Evolutionary conservation across 495 filamentous ascomycete genomes (phyloP).

Genomic region (Podospora australis): DNA sequence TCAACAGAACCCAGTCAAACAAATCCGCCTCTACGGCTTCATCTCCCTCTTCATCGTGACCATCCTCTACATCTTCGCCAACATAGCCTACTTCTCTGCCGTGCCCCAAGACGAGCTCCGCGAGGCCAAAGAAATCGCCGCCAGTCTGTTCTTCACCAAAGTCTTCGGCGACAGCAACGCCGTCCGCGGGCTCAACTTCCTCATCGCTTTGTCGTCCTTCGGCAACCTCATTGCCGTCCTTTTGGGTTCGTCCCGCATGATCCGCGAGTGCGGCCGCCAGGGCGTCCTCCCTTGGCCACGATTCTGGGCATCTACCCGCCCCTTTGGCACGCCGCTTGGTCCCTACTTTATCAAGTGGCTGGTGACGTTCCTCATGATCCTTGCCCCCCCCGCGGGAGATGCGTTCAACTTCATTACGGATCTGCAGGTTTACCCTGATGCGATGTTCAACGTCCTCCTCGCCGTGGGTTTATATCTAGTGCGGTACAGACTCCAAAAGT

Average conservation of each 20-base stretch:
- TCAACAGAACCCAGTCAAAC: conserved; percentile 49
- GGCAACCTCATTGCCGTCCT: conserved; percentile 57
- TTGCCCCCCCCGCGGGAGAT: conserved; percentile 61
- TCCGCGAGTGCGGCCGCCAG: conserved; percentile 58
- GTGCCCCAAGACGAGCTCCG: conserved; percentile 49
- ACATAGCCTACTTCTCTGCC: conserved; percentile 56
- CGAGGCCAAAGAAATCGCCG: conserved; percentile 47
- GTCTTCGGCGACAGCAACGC: conserved; percentile 52
- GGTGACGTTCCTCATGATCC: conserved; percentile 56
- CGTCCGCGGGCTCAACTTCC: conserved; percentile 49
- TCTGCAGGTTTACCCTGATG: conserved; percentile 45
- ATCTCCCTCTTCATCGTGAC: conserved; percentile 42
- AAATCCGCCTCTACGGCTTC: conserved; percentile 42
- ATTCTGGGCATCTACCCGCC: conserved; percentile 58
- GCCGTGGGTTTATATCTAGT: conserved; percentile 48
- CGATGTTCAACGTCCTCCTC: conserved; percentile 50
- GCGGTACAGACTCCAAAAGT: conserved; percentile 42
- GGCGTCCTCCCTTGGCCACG: conserved; percentile 56
- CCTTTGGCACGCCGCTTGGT: conserved; percentile 56
- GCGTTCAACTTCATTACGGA: conserved; percentile 62
- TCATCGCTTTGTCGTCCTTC: conserved; percentile 57
- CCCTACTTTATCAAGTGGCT: conserved; percentile 54
- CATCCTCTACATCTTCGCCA: conserved; percentile 53
- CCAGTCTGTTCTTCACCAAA: conserved; percentile 52
- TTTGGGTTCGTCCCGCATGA: conserved; percentile 51